A percentile compares a stretch with the other conserved stretches of the same genome.
phyloP scores from a whole-genome alignment of 805 yeast genomes.

The Blastobotrys mokoenaii region DNA sequence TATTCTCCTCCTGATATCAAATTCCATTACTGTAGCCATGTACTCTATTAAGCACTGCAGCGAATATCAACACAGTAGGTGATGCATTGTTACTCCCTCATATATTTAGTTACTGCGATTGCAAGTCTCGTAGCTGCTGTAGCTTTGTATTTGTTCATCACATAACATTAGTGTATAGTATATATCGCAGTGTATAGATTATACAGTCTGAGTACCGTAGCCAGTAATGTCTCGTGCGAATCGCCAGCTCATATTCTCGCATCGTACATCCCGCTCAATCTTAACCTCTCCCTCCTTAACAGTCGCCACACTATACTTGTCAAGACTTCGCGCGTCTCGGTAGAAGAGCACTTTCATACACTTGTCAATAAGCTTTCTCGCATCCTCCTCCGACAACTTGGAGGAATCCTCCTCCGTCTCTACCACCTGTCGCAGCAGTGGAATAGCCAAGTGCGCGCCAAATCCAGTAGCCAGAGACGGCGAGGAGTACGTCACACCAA shows the following conservation, averaged over 20 bases:
- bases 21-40: too few species aligned
- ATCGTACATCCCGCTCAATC: constrained; percentile 57
- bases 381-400: constrained; percentile 63
- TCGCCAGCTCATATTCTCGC: constrained; percentile 77
- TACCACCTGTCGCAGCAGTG: constrained; percentile 76
- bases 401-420: constrained; percentile 70
- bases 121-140: too few species aligned
- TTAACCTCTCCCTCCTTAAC: constrained; percentile 54
- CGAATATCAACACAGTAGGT: too few species aligned
- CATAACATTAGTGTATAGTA: neutral
- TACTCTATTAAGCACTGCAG: too few species aligned
- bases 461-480: constrained; percentile 93
- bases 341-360: constrained; percentile 92
- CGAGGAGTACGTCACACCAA: constrained; percentile 85
- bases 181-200: neutral
- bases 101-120: too few species aligned
- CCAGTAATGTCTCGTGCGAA: constrained; percentile 86
- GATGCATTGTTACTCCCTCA: too few species aligned
- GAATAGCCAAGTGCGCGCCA: constrained; percentile 91
- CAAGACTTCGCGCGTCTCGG: constrained; percentile 91
- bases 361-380: constrained; percentile 66
- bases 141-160: too few species aligned
- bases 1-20: too few species aligned
- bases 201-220: constrained; percentile 64
- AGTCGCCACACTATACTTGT: constrained; percentile 74